phyloP scores from a whole-genome alignment of 2,329 filamentous ascomycete species.

The Lachnellula subtilissima region DNA sequence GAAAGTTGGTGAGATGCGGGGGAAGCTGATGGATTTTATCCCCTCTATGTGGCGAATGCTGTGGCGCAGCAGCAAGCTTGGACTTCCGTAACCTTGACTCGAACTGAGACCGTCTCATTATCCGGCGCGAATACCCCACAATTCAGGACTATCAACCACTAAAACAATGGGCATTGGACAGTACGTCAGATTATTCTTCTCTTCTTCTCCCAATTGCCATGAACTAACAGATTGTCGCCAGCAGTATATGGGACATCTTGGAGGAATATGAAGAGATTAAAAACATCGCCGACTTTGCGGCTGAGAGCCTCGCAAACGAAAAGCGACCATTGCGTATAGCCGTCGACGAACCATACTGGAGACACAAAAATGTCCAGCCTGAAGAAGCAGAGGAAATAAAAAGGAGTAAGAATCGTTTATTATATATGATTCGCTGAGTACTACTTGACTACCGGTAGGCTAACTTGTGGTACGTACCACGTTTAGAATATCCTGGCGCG shows the following conservation, averaged over 20 bases:
- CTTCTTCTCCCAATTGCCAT: background rate
- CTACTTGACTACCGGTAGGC: background rate
- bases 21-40: background rate
- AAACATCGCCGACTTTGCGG: background rate
- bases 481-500: background rate
- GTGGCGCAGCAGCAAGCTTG: background rate
- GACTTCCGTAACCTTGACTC: background rate
- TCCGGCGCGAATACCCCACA: background rate
- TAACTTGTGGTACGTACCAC: background rate
- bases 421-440: too few species aligned
- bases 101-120: background rate
- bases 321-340: background rate
- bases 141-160: background rate
- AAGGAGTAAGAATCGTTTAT: background rate
- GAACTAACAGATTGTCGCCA: background rate
- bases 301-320: background rate
- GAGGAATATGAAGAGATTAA: background rate
- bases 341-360: background rate
- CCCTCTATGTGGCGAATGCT: background rate
- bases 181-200: background rate
- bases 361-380: background rate
- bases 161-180: background rate
- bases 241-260: background rate
- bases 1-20: background rate
- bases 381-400: background rate